Evolutionary conservation across 2,329 filamentous ascomycete genomes (phyloP).

Genomic region (Colletotrichum sidae): DNA sequence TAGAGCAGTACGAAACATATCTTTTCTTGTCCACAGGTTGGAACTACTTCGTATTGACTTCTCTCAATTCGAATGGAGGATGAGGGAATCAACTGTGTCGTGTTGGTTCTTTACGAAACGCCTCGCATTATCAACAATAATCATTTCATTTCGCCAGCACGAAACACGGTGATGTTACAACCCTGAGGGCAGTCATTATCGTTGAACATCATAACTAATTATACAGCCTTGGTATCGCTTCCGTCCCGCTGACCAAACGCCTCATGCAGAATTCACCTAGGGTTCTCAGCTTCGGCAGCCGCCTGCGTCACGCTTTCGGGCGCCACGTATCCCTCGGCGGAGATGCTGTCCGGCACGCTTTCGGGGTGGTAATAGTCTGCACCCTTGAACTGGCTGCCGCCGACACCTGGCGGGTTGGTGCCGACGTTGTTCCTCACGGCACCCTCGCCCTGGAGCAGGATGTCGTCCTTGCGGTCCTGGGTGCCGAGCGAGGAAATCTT

Average conservation of each 20-base stretch:
- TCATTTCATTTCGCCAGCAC: too few relatives aligned
- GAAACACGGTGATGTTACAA: too few relatives aligned
- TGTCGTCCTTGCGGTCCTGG: constrained; percentile 28
- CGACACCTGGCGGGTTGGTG: constrained; percentile 47
- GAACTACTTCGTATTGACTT: too few relatives aligned
- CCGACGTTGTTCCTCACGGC: constrained; percentile 54
- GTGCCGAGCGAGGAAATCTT: constrained; percentile 32
- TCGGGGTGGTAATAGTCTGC: constrained; percentile 54
- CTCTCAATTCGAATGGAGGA: too few relatives aligned
- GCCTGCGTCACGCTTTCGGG: constrained; percentile 54
- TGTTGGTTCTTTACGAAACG: too few relatives aligned
- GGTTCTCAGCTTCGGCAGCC: constrained; percentile 44
- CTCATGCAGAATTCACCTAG: background rate
- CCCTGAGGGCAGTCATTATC: constrained; percentile 1
- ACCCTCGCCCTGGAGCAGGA: constrained; percentile 46
- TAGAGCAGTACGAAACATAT: too few relatives aligned
- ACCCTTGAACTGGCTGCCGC: constrained; percentile 54
- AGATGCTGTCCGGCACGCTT: constrained; percentile 52
- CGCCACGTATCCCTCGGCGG: constrained; percentile 51
- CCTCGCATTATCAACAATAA: too few relatives aligned
- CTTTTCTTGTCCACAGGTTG: too few relatives aligned
- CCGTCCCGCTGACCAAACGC: background rate
- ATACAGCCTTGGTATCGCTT: constrained; percentile 23
- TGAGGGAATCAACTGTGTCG: too few relatives aligned
- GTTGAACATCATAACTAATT: constrained; percentile 28